Base-by-base conservation (phyloP, 2,329 filamentous ascomycete genomes). In the Pyricularia sp. region DNA sequence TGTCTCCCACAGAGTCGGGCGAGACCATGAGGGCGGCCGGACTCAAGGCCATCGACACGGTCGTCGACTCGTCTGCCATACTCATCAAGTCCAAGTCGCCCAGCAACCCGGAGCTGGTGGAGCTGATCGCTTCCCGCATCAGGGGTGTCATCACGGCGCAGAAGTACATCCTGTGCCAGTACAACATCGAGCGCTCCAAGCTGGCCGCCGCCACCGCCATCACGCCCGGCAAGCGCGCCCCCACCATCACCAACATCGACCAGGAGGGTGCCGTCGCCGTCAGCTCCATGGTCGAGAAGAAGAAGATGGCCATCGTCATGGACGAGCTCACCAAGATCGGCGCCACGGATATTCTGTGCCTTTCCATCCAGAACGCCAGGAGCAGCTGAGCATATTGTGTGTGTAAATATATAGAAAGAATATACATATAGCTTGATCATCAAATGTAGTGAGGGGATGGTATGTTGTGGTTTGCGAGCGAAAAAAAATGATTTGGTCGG, bases 1-100 rank as follows among this genome's bases (percentile, higher is more conserved):
- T 10, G 22, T 3, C 5, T 70, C 31, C 31, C 61, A 35, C 70
- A 94, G 93, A 99, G 81, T 97, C 94, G 24, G 94, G 94, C 65
- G 93, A 97, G 78, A 99, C 94, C 0, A 99, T 99, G 94, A 89
- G 90, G 72, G 94, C 93, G 24, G 93, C 93, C 59, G 94, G 94
- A 28, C 83, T 99, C 63, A 93, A 92, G 78, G 88, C 93, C 65
- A 97, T 97, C 71, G 92, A 94, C 71, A 99, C 94, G 2, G 92
- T 99, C 30, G 84, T 97, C 63, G 87, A 91, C 65, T 93, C 89
- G 65, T 90, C 88, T 22, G 93, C 94, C 35, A 88, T 97, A 62
- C 84, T 99, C 66, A 93, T 99, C 81, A 93, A 93, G 79, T 96
- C 92, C 57, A 91, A 88, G 74, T 84, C 87, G 65, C 88, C 93